Evolutionary conservation across 768 basidiomycete species (phyloP), one percentile per base, ranked within the genome.

Genomic region (Serendipita vermifera): DNA sequence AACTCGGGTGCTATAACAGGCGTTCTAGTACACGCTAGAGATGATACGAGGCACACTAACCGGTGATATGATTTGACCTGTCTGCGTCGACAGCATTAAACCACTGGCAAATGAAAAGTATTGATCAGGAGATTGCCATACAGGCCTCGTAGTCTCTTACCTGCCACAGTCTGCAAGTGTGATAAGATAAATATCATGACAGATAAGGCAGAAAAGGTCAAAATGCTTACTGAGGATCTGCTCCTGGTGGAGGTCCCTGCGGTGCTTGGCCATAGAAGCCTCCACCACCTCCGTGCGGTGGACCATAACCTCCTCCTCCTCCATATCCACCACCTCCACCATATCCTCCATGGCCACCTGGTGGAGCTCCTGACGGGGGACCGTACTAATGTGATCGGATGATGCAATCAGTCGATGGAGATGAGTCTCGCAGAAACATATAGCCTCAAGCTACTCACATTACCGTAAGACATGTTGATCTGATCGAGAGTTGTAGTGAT

Each of bases 11-110:
- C 51, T 20, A 53, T 36, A 29, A 41, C 3, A 5, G 41, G 27
- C 22, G 6, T 22, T 32, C 36, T 3, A 17, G 33, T 3, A 73
- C 64, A 75, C 76, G 53, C 77, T 71, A 57, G 77, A 63, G 4
- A 75, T 72, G 38, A 17, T 38, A 22, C 31, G 31, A 77, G 14
- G 88, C 77, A 64, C 88, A 86, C 2, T 59, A 59, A 3, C 80
- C 78, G 46, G 73, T 73, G 63, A 90, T 86, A 56, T 73, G 70
- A n/a, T 82, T 83, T 5, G 84, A 85, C 69, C 80, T 64, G 67
- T 89, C 80, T 1, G 68, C 67, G 67, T 89, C 87, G 20, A 88
- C 86, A 9, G 79, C 66, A 20, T 62, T 59, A 67, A 89, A 90
- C 83, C 83, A 85, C 51, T 60, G 68, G 84, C 85, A 87, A 5